A percentile compares a stretch with the other conserved stretches of the same genome.
Conservation (phyloP, 1,139 yeast genomes). For the Pichia norvegensis region DNA sequence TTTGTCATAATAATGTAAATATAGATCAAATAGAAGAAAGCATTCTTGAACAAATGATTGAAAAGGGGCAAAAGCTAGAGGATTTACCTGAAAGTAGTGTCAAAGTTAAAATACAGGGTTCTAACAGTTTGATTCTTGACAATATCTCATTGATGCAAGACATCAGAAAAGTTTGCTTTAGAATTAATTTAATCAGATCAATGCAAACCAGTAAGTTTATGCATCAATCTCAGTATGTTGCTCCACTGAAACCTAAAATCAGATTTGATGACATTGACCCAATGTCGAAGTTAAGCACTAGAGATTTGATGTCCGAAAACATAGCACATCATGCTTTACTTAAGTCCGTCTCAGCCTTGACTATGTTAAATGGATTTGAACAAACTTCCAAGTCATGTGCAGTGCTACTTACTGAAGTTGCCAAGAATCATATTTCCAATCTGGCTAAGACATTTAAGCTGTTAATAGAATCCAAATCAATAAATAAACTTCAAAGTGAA, state of each 20-base stretch:
- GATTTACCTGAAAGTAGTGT: conserved; percentile 36
- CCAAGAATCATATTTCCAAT: conserved; percentile 71
- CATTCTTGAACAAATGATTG: conserved; percentile 27
- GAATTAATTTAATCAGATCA: conserved; percentile 79
- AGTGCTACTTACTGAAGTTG: conserved; percentile 73
- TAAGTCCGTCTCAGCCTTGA: conserved; percentile 65
- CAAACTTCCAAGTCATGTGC: conserved; percentile 71
- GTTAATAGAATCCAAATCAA: conserved; percentile 60
- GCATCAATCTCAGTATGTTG: conserved; percentile 66
- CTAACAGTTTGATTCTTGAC: conserved; percentile 51
- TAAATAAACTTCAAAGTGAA: conserved; percentile 32
- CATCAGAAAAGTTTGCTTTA: conserved; percentile 79
- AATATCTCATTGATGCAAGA: conserved; percentile 80
- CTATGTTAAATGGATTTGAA: conserved; percentile 94
- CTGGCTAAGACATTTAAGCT: conserved; percentile 62
- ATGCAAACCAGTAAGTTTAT: conserved; percentile 81
- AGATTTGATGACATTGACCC: conserved; percentile 71
- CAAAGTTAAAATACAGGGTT: conserved; percentile 41
- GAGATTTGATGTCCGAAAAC: conserved; percentile 48
- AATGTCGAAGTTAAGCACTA: conserved; percentile 63
- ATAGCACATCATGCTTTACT: conserved; percentile 61
- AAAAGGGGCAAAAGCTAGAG: conserved; percentile 24
- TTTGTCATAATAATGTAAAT: conserved; percentile 47
- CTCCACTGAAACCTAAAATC: conserved; percentile 57
- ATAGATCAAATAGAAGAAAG: conserved; percentile 46